Base-by-base conservation (phyloP, 2,329 filamentous ascomycete genomes). In the Cryoendolithus antarcticus region DNA sequence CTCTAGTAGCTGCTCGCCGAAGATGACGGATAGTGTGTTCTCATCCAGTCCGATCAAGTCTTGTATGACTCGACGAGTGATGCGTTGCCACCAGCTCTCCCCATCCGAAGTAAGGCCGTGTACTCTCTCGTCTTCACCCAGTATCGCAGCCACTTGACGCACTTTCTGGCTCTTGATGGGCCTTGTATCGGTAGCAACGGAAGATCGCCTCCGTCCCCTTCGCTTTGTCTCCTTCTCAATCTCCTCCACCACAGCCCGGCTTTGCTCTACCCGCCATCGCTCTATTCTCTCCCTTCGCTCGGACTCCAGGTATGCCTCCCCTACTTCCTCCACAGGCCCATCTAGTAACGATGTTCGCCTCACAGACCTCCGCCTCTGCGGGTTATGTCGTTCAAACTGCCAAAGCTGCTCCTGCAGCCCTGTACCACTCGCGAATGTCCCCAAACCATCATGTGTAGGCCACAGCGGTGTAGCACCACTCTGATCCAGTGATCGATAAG, bases 1-100 rank as follows among this genome's bases (percentile, higher is more conserved):
- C 6, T 52, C 52, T 2, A 79, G 77, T 15, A 93, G 63, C 2
- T 75, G 67, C 57, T 95, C 86, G 9, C 91, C 91, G 40, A 96
- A 80, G 6, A 98, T 78, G 36, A 95, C 78, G 0, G 83, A 83
- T 6, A 98, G 71, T 12, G 91, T 68, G 36, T 75, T 74, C 46
- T 95, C 86, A 51, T 96, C 88, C 40, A 98, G 82, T 6, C 89
- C 89, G 57, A 96, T 82, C 32, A 98, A 64, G 55, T 95, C 86
- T 38, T 79, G 76, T 50, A 98, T 86, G 21, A 96, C 82, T 51
- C 80, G 85, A 41, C 82, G 76, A 2, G 89, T 93, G 36, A 96
- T 75, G 8, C 81, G 75, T 44, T 79, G 77, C 76, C 86, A 85
- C 48, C 93, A 74, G 1, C 82, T 79, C 47, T 86, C 78, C 32